Percentiles rank a stretch among this genome's conserved stretches.
Evolutionary conservation across 1,284 basidiomycete genomes (phyloP).

Genomic region (Sparassis latifolia): DNA sequence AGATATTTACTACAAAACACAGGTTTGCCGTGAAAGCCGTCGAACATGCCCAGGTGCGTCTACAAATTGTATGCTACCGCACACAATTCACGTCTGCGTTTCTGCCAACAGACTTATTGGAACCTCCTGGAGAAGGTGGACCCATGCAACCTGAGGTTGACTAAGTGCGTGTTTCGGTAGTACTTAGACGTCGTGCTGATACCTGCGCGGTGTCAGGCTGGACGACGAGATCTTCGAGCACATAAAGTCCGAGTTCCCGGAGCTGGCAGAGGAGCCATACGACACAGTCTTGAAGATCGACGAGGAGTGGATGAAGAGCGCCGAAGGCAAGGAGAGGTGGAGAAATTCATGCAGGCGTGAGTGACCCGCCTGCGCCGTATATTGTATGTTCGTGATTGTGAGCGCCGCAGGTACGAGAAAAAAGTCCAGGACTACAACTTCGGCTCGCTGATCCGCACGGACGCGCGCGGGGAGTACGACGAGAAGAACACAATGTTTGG

Average conservation of each 20-base stretch:
- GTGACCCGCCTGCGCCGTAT: slow-evolving; percentile 23
- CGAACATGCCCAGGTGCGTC: slow-evolving; percentile 82
- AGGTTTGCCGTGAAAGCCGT: slow-evolving; percentile 96
- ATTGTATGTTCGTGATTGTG: background rate
- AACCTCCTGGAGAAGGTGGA: slow-evolving; percentile 83
- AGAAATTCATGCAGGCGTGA: slow-evolving; percentile 80
- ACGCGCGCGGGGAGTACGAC: slow-evolving; percentile 79
- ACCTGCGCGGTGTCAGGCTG: slow-evolving; percentile 38
- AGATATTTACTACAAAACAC: background rate
- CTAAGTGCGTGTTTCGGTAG: slow-evolving; percentile 48
- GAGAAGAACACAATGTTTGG: slow-evolving; percentile 96
- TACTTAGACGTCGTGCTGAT: background rate
- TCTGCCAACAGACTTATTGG: slow-evolving; percentile 78
- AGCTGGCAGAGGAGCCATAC: slow-evolving; percentile 61
- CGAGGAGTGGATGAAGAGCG: slow-evolving; percentile 94
- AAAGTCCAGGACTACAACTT: slow-evolving; percentile 95
- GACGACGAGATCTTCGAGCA: slow-evolving; percentile 92
- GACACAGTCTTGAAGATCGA: slow-evolving; percentile 71
- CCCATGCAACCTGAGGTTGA: slow-evolving; percentile 74
- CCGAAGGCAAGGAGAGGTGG: slow-evolving; percentile 90
- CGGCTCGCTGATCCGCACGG: slow-evolving; percentile 87
- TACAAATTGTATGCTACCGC: too few relatives aligned
- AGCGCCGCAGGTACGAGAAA: slow-evolving; percentile 65
- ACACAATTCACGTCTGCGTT: background rate
- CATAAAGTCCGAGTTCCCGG: slow-evolving; percentile 77